These are phyloP conservation scores for Exophiala spinifera DNA, from an alignment of 2,329 filamentous ascomycete species.

Conservation along the genomic window DNA sequence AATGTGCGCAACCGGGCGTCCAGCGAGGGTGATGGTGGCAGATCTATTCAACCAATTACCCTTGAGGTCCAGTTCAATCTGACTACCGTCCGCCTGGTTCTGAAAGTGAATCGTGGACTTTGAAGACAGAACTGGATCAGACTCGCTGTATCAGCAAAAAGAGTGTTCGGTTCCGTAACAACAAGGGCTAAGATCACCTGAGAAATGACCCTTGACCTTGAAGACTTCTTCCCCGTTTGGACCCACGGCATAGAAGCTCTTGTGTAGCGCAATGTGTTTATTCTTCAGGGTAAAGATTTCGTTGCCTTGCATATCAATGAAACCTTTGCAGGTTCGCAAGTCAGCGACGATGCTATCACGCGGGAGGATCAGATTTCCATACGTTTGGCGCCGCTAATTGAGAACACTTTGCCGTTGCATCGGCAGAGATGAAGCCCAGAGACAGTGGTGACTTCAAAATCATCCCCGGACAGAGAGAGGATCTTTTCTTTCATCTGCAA, in stretches of 20 bases:
- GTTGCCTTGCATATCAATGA: constrained; percentile 10
- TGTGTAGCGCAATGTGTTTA: constrained; percentile 2
- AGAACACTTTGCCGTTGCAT: neutral
- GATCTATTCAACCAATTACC: constrained; percentile 59
- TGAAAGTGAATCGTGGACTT: constrained; percentile 45
- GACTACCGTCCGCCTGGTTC: neutral
- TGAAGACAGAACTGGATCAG: constrained; percentile 4
- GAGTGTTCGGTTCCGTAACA: neutral
- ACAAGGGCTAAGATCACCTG: constrained; percentile 14
- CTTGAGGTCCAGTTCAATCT: constrained; percentile 41
- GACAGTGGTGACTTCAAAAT: neutral
- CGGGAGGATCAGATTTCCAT: neutral
- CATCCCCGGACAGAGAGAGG: neutral
- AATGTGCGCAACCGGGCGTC: constrained; percentile 56
- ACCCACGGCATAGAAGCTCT: constrained; percentile 36
- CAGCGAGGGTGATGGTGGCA: constrained; percentile 57
- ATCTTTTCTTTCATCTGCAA: neutral
- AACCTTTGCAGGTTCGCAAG: neutral
- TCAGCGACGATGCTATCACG: neutral
- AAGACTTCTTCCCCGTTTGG: constrained; percentile 48
- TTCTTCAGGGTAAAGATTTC: constrained; percentile 12
- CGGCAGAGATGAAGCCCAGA: neutral
- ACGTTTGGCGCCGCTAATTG: neutral
- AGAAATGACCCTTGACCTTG: constrained; percentile 56
- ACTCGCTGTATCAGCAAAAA: neutral